Base-by-base conservation (phyloP, 164 flowering plant species). In the Amborella trichopoda region DNA sequence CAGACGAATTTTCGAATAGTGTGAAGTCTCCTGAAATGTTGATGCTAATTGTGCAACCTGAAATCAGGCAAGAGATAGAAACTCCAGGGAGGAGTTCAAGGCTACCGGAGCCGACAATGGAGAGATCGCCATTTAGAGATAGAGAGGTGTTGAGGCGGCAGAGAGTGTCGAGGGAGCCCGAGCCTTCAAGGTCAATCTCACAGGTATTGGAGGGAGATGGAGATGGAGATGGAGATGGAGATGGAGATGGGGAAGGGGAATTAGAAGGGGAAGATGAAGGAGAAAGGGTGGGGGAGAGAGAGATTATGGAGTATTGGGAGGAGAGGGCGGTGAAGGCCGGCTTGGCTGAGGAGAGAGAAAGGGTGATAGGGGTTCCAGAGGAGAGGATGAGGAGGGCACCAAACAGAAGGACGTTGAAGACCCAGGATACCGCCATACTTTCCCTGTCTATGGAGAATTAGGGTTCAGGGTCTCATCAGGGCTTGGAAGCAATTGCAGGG, bases 211-310 rank as follows among this genome's bases (percentile, higher is more conserved):
- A 48, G n/a, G 88, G 77, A 1, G 69, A 73, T 18, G 59, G 69
- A 1, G 81, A 77, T 26, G 74, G 72, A 23, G 66, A 39, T 6
- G 75, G 30, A 2, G 57, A 48, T 21, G 27, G 49, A 10, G 23
- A 14, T 0, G 50, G 50, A 27, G 56, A 32, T 1, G 65, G 62
- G 3, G 64, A 61, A 16, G 81, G 81, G 1, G 80, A 75, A 0
- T 86, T 74, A 0, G 87, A 82, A 6, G 84, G 49, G 6, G 89
- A 87, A 11, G 96, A 83, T 3, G 76, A 54, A 55, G 82, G 80
- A 62, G 79, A 89, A 0, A 73, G 69, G 40, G 48, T 40, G 40
- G 48, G 36, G 10, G 51, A 72, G 23, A 34, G 13, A 23, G 45
- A 67, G 27, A 55, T n/a, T 17, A 62, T 39, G 12, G 77, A 67